Percentiles rank a stretch among this genome's conserved stretches.
phyloP scores from a whole-genome alignment of 345 rosid species.

The Mangifera indica region DNA sequence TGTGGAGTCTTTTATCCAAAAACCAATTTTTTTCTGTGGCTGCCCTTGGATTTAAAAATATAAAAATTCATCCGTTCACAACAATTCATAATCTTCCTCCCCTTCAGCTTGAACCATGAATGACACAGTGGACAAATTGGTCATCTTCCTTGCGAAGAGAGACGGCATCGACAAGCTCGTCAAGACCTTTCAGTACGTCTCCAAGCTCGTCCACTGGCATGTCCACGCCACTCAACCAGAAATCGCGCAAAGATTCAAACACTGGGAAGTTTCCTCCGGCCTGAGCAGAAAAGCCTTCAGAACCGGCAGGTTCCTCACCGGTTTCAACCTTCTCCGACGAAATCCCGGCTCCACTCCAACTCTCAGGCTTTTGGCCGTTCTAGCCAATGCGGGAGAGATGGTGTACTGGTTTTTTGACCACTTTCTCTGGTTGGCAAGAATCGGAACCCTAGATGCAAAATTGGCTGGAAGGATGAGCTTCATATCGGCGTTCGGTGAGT shows the following conservation, averaged over 20 bases:
- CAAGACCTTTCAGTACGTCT: conserved; percentile 93
- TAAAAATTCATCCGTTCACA: not conserved
- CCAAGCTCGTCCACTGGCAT: conserved; percentile 88
- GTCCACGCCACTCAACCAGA: conserved; percentile 51
- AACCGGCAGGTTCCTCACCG: conserved; percentile 88
- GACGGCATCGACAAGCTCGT: conserved; percentile 99
- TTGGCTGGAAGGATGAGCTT: conserved; percentile 82
- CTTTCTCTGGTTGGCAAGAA: conserved; percentile 88
- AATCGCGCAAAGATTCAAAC: conserved; percentile 63
- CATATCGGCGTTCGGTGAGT: conserved; percentile 93
- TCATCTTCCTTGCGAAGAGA: conserved; percentile 88
- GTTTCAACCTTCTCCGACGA: conserved; percentile 77
- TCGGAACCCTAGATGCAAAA: conserved; percentile 67
- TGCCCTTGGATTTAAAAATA: conserved; percentile 17
- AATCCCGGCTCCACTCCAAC: conserved; percentile 56
- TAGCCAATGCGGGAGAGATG: conserved; percentile 94
- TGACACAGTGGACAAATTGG: conserved; percentile 86
- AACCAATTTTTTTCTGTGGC: conserved; percentile 34
- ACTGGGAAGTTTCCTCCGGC: conserved; percentile 94
- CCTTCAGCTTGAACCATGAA: conserved; percentile 29
- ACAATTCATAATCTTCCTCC: not conserved
- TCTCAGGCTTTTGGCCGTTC: conserved; percentile 50
- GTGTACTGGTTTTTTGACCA: conserved; percentile 95
- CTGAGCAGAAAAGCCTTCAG: conserved; percentile 94
- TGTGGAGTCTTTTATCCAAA: conserved; percentile 32